Evolutionary conservation across 2,329 filamentous ascomycete species (phyloP), one percentile per base, ranked within the genome.

Genomic region (Sporothrix sp.): DNA sequence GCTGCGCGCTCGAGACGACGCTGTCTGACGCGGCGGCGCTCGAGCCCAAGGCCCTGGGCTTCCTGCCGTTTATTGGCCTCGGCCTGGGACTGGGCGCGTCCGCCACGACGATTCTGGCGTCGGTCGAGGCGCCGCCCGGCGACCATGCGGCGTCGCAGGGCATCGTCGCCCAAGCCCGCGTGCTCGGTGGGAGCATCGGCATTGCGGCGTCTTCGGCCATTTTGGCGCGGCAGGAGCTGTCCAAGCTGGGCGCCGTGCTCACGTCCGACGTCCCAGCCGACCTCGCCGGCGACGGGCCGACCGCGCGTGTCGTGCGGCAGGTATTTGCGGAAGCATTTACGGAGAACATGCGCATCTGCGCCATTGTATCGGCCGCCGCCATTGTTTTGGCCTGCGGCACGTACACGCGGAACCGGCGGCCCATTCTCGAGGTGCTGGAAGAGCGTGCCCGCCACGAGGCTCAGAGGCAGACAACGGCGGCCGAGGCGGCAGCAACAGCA

Each of bases 141-240:
- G 70, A 78, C 27, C 71, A 72, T 53, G 73, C 56, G 1, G 53
- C 54, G 2, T 72, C 74, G 0, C 75, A 79, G 55, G 75, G 73
- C 1, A 70, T 78, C 35, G 58, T 78, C 11, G 71, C 74, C 0
- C 74, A 78, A 50, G 61, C 70, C 21, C 68, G 75, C 28, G 69
- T 78, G 20, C 63, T 78, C 0, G 75, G 75, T 4, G 75, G 75
- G 6, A 76, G 74, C 51, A 63, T 78, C 25, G 75, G 75, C 3
- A 76, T 79, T 48, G 72, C 75, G 3, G 67, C 71, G 1, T 78
- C 73, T 18, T 71, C 75, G 1, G 70, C 71, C 14, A 65, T 77
- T 14, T 57, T 75, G 4, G 65, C 57, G 38, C 63, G 53, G 45
- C 65, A 58, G 57, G 63, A 62, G 37, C 60, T 58, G 23, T 50